Evolutionary conservation across 2,329 filamentous ascomycete species (phyloP).

Genomic region (Xylariales sp.): DNA sequence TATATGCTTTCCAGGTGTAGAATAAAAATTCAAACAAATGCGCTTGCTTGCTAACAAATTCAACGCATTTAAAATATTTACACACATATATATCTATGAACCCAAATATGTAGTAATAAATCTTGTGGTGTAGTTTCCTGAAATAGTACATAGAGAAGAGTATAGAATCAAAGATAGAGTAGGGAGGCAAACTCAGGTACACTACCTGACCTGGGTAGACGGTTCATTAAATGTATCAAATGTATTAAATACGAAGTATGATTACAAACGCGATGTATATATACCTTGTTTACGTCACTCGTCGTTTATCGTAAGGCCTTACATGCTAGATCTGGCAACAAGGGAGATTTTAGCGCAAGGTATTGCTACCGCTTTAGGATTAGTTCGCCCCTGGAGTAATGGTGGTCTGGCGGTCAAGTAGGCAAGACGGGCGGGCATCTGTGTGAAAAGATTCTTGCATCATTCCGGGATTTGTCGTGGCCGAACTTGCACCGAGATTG

Average conservation of each 20-base stretch:
- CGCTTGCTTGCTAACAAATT: background rate
- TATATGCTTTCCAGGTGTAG: no score
- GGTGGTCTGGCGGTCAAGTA: slow-evolving; percentile 46
- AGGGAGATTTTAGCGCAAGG: slow-evolving; percentile 32
- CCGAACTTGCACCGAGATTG: slow-evolving; percentile 50
- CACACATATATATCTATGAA: no score
- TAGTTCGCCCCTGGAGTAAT: slow-evolving; percentile 32
- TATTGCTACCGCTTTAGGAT: slow-evolving; percentile 41
- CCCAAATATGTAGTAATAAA: no score
- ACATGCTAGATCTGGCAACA: slow-evolving; percentile 21
- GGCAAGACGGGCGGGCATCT: background rate
- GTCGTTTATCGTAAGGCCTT: slow-evolving; percentile 14
- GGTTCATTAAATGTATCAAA: background rate
- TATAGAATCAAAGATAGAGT: no score
- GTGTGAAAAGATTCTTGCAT: slow-evolving; percentile 46
- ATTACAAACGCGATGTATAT: slow-evolving; percentile 8
- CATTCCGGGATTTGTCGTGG: slow-evolving; percentile 47
- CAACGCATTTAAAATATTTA: no score
- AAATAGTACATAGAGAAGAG: no score
- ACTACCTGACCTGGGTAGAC: no score
- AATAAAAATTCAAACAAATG: background rate
- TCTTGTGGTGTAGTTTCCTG: no score
- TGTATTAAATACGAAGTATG: background rate
- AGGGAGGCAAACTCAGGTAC: no score
- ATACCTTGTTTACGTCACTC: slow-evolving; percentile 15